Conservation (phyloP, 257 asterid genomes). For the Apocynum venetum region DNA sequence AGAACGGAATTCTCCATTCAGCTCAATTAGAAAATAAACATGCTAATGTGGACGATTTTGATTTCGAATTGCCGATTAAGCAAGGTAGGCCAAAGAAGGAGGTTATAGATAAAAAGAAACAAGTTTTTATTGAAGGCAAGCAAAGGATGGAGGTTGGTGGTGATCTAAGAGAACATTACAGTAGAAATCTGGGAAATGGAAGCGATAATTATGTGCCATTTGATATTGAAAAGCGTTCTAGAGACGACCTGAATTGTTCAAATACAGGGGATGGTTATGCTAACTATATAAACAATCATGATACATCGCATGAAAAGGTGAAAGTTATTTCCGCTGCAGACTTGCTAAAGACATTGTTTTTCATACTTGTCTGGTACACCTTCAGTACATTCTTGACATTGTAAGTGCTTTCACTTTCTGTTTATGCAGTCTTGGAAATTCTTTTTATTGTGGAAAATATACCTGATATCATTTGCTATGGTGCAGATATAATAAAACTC, state of each 20-base stretch:
- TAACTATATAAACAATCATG: slow-evolving; percentile 17
- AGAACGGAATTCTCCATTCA: slow-evolving; percentile 39
- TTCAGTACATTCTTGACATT: slow-evolving; percentile 92
- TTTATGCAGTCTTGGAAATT: background rate
- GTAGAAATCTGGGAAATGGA: slow-evolving; percentile 27
- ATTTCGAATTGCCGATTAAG: slow-evolving; percentile 42
- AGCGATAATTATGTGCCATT: slow-evolving; percentile 53
- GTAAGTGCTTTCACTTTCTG: slow-evolving; percentile 46
- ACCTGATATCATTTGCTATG: slow-evolving; percentile 15
- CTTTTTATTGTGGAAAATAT: background rate
- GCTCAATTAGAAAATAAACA: slow-evolving; percentile 29
- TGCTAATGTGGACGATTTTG: slow-evolving; percentile 35
- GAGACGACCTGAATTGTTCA: slow-evolving; percentile 23
- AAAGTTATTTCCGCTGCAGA: slow-evolving; percentile 48
- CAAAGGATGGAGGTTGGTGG: slow-evolving; percentile 49
- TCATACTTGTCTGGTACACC: slow-evolving; percentile 86
- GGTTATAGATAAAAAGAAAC: slow-evolving; percentile 31
- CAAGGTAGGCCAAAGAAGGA: slow-evolving; percentile 24
- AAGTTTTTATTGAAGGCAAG: slow-evolving; percentile 20
- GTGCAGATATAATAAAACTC: slow-evolving; percentile 88
- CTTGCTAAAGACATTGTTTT: slow-evolving; percentile 73
- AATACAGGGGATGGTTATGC: slow-evolving; percentile 18
- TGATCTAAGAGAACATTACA: slow-evolving; percentile 29
- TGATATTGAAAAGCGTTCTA: slow-evolving; percentile 50
- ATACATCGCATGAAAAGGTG: slow-evolving; percentile 17